A percentile compares a stretch with the other conserved stretches of the same genome.
Evolutionary conservation across 805 yeast species (phyloP).

Genomic region (Lipomyces mesembrius): DNA sequence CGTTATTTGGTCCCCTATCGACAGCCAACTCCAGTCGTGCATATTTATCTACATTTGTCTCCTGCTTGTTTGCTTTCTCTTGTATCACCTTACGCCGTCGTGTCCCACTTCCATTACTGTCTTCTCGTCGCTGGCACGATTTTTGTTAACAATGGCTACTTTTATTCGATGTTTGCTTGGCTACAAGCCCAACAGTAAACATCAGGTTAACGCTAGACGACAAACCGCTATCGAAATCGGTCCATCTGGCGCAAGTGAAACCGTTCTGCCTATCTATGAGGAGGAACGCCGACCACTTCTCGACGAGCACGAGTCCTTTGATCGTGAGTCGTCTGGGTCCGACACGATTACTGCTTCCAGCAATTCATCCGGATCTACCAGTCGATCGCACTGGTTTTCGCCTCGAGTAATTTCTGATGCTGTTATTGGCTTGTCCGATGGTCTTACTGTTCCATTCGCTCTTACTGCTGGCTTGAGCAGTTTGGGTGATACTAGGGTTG

Average conservation of each 20-base stretch:
- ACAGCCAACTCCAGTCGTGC: not conserved
- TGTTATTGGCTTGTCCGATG: constrained; percentile 93
- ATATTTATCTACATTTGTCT: not conserved
- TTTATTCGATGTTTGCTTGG: constrained; percentile 29
- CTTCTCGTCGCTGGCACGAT: not conserved
- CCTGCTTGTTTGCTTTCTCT: not conserved
- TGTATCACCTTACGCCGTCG: not conserved
- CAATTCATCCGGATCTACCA: not conserved
- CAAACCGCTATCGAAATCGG: constrained; percentile 1
- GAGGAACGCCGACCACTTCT: constrained; percentile 32
- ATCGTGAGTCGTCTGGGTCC: constrained; percentile 18
- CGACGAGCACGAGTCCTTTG: constrained; percentile 7
- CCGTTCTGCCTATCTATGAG: constrained; percentile 11
- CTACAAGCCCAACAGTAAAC: constrained; percentile 21
- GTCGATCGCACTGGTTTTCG: constrained; percentile 30
- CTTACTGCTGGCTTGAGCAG: constrained; percentile 94
- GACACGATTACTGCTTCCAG: constrained; percentile 16
- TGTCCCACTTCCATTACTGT: not conserved
- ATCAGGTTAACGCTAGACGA: not conserved
- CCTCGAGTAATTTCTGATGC: constrained; percentile 94
- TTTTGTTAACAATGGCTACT: constrained; percentile 27
- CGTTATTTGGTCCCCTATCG: not conserved
- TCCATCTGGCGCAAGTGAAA: constrained; percentile 4
- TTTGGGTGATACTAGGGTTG: constrained; percentile 85
- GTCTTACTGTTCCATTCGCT: constrained; percentile 98